These are phyloP conservation scores for Coniochaeta sp. DNA, from an alignment of 2,329 filamentous ascomycete genomes.

Conservation along the genomic window DNA sequence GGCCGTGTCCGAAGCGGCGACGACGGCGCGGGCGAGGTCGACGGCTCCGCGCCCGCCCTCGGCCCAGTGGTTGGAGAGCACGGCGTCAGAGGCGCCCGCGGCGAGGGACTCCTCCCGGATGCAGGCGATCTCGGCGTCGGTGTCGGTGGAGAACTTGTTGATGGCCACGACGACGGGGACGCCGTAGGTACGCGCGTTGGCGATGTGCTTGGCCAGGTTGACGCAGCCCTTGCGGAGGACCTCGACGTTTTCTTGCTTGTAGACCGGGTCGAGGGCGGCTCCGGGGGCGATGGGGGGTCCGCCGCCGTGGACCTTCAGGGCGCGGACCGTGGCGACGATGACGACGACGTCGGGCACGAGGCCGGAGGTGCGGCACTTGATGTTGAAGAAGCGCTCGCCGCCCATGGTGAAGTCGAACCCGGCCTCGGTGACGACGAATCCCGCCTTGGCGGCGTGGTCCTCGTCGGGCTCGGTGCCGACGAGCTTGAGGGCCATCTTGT, in stretches of 20 bases:
- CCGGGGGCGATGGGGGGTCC: constrained; percentile 90
- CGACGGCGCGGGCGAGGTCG: constrained; percentile 80
- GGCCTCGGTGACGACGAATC: constrained; percentile 93
- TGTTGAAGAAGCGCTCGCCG: constrained; percentile 99
- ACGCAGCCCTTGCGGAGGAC: constrained; percentile 84
- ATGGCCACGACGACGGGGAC: constrained; percentile 94
- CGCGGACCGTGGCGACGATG: constrained; percentile 89
- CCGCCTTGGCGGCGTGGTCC: constrained; percentile 71
- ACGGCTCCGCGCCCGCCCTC: constrained; percentile 87
- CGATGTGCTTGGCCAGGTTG: constrained; percentile 92
- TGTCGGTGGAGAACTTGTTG: constrained; percentile 94
- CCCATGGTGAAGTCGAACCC: constrained; percentile 99
- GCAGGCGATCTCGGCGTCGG: constrained; percentile 81
- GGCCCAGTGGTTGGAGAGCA: constrained; percentile 94
- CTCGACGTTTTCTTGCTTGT: constrained; percentile 89
- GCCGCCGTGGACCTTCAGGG: constrained; percentile 93
- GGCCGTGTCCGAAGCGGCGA: constrained; percentile 73
- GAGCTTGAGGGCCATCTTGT: constrained; percentile 92
- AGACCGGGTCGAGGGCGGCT: constrained; percentile 76
- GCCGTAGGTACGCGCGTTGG: constrained; percentile 82
- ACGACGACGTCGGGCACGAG: constrained; percentile 90
- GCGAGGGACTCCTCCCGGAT: constrained; percentile 86
- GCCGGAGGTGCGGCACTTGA: constrained; percentile 94
- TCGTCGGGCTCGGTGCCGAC: constrained; percentile 91
- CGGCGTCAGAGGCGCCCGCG: constrained; percentile 88